Percentiles rank a stretch among this genome's conserved stretches.
phyloP scores from a whole-genome alignment of 768 basidiomycete species.

The Mycena olivaceomarginata region DNA sequence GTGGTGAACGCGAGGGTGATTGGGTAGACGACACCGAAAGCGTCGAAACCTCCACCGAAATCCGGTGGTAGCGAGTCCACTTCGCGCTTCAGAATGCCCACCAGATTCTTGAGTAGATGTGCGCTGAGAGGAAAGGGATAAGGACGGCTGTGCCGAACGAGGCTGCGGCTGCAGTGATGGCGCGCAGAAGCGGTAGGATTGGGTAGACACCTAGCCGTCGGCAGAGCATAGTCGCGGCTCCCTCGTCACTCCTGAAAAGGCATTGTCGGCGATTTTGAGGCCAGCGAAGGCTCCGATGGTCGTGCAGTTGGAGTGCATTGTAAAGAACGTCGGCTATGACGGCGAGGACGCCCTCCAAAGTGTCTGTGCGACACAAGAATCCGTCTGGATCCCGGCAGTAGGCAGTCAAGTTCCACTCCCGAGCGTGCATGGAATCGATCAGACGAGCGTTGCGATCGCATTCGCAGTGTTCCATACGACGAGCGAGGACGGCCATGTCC shows the following conservation, averaged over 20 bases:
- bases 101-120: slow-evolving; percentile 38
- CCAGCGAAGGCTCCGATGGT: neutral
- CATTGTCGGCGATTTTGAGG: slow-evolving; percentile 24
- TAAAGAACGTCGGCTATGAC: slow-evolving; percentile 26
- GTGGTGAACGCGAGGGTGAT: slow-evolving; percentile 35
- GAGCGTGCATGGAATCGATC: slow-evolving; percentile 35
- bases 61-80: slow-evolving; percentile 35
- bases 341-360: slow-evolving; percentile 31
- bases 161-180: slow-evolving; percentile 28
- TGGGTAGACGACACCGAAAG: slow-evolving; percentile 33
- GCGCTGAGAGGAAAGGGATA: slow-evolving; percentile 37
- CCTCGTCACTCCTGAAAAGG: slow-evolving; percentile 25
- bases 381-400: slow-evolving; percentile 28
- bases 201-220: slow-evolving; percentile 35
- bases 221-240: slow-evolving; percentile 33
- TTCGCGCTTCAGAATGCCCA: slow-evolving; percentile 34
- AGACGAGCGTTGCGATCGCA: slow-evolving; percentile 37
- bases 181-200: slow-evolving; percentile 34
- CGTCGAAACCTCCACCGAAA: slow-evolving; percentile 1
- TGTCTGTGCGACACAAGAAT: slow-evolving; percentile 19
- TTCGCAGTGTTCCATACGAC: slow-evolving; percentile 35
- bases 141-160: slow-evolving; percentile 23
- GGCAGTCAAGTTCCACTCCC: slow-evolving; percentile 26
- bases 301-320: slow-evolving; percentile 28
- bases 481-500: slow-evolving; percentile 32